These are phyloP conservation scores for Amaranthus hypochondriacus DNA, from an alignment of 148 eudicot genomes.

Conservation along the genomic window DNA sequence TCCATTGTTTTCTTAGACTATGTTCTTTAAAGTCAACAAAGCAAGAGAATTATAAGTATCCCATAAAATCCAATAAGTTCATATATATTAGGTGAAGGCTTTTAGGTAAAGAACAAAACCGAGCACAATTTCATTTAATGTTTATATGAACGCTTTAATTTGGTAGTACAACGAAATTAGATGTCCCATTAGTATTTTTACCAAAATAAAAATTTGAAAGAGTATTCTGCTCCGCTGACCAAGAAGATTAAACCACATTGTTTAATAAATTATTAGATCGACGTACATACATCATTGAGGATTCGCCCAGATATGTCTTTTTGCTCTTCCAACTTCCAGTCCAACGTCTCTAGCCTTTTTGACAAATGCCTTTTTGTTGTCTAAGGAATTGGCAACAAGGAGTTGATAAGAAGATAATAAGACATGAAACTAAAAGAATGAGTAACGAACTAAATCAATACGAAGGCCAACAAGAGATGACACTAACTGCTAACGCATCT, in stretches of 20 bases:
- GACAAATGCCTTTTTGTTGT: conserved; percentile 70
- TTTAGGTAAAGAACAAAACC: neutral
- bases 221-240: neutral
- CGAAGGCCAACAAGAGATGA: conserved; percentile 7
- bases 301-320: conserved; percentile 64
- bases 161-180: neutral
- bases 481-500: conserved; percentile 74
- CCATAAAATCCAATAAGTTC: neutral
- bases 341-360: conserved; percentile 74
- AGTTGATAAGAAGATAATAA: neutral
- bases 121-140: neutral
- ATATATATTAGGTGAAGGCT: too few relatives aligned
- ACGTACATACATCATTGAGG: conserved; percentile 51
- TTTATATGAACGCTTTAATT: neutral
- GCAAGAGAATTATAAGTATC: neutral
- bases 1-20: neutral
- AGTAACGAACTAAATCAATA: neutral
- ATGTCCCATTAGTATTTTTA: too few relatives aligned
- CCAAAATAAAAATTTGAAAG: too few relatives aligned
- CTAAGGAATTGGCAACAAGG: conserved; percentile 31
- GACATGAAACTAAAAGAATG: neutral
- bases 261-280: neutral
- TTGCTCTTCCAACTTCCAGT: conserved; percentile 94
- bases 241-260: neutral
- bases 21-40: too few relatives aligned